Percentiles rank a stretch among this genome's conserved stretches.
phyloP scores from a whole-genome alignment of 2,329 filamentous ascomycete genomes.

The Stagonosporopsis rhizophila region DNA sequence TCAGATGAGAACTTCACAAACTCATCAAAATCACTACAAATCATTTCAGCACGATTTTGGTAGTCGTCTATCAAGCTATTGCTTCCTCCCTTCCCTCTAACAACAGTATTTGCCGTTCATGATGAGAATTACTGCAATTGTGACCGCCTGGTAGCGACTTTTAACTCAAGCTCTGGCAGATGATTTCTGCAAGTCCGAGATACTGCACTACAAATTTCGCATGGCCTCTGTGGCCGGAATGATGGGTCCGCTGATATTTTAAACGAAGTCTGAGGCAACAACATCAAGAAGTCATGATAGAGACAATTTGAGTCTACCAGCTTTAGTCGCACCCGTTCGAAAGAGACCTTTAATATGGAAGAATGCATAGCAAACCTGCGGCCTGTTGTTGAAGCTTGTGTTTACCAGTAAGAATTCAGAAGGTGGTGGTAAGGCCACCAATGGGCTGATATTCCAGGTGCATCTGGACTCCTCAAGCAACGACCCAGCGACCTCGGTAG shows the following conservation, averaged over 20 bases:
- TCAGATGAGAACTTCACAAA: not conserved
- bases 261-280: not conserved
- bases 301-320: not conserved
- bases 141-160: not conserved
- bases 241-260: not conserved
- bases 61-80: not conserved
- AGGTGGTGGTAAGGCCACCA: not conserved
- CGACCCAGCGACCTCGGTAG: not conserved
- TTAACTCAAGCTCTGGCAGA: not conserved
- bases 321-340: not conserved
- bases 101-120: not conserved
- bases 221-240: not conserved
- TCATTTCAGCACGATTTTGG: not conserved
- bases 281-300: not conserved
- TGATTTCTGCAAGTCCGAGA: not conserved
- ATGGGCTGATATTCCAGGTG: not conserved
- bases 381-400: not conserved
- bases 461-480: not conserved
- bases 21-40: not conserved
- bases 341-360: not conserved
- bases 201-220: not conserved
- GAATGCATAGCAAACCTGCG: not conserved
- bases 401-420: not conserved
- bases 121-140: not conserved
- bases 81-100: not conserved